A percentile compares a stretch with the other conserved stretches of the same genome.
These are phyloP conservation scores for Penicillium sp. DNA, from an alignment of 2,329 filamentous ascomycete genomes.

Conservation along the genomic window DNA sequence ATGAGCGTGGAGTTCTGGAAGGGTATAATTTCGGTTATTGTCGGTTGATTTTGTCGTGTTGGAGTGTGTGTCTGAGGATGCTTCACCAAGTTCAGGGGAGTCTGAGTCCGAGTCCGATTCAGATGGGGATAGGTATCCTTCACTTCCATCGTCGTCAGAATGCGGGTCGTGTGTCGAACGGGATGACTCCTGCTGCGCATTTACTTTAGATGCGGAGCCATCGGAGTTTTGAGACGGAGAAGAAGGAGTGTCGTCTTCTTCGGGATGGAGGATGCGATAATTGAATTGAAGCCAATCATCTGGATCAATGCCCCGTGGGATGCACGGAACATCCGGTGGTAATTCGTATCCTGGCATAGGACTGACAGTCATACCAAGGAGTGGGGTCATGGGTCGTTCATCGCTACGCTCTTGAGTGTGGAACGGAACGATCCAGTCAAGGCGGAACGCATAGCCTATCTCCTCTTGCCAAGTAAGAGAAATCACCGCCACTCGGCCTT, in stretches of 20 bases:
- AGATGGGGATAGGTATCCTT: neutral
- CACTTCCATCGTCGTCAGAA: neutral
- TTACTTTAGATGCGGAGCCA: neutral
- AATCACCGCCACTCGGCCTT: slow-evolving; percentile 60
- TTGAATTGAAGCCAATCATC: slow-evolving; percentile 26
- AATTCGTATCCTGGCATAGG: slow-evolving; percentile 58
- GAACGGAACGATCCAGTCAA: slow-evolving; percentile 62
- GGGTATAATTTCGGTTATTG: slow-evolving; percentile 23
- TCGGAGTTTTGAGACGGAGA: slow-evolving; percentile 3
- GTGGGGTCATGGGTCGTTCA: slow-evolving; percentile 47
- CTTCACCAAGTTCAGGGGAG: neutral
- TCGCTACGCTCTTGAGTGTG: slow-evolving; percentile 52
- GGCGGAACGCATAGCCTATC: slow-evolving; percentile 52
- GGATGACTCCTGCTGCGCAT: neutral
- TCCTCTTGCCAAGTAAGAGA: slow-evolving; percentile 50
- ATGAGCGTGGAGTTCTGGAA: slow-evolving; percentile 42
- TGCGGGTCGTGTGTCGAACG: neutral
- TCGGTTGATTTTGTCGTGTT: neutral
- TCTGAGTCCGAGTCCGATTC: neutral
- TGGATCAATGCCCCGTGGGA: slow-evolving; percentile 32
- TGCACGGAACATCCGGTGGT: slow-evolving; percentile 40
- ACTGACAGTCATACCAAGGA: slow-evolving; percentile 60
- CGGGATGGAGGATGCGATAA: slow-evolving; percentile 23
- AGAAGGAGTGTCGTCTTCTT: slow-evolving; percentile 23
- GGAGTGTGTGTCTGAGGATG: neutral